A percentile compares a stretch with the other conserved stretches of the same genome.
Conservation (phyloP, 345 rosid species). For the Eucalyptus dawsonii region DNA sequence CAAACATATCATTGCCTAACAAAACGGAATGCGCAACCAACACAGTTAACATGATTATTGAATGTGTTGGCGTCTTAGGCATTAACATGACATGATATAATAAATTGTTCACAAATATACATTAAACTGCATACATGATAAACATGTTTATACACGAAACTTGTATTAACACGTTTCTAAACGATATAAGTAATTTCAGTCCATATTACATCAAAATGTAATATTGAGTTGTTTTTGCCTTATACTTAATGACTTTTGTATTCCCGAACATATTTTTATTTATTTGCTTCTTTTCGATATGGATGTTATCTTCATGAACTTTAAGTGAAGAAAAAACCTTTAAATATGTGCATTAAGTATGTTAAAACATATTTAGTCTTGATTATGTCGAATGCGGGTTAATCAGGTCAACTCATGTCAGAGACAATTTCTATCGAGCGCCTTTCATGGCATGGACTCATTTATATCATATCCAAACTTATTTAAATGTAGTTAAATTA, state of each 20-base stretch:
- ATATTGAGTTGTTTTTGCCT: neutral
- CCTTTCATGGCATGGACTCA: neutral
- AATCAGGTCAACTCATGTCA: rapidly evolving
- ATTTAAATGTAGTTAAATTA: neutral
- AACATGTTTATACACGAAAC: neutral
- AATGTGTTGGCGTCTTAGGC: neutral
- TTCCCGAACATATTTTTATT: neutral
- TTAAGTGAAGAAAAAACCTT: neutral
- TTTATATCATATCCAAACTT: neutral
- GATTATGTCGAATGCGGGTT: neutral
- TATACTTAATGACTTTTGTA: neutral
- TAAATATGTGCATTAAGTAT: neutral
- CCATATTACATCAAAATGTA: neutral
- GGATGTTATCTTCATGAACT: neutral
- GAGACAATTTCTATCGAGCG: rapidly evolving
- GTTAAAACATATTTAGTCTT: neutral
- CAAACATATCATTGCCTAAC: neutral
- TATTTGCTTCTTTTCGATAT: neutral
- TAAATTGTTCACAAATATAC: neutral
- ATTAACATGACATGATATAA: neutral
- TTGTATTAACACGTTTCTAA: neutral
- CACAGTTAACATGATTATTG: neutral
- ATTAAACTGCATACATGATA: neutral
- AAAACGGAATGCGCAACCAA: rapidly evolving
- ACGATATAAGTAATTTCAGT: neutral